Conservation (phyloP, 805 yeast genomes). For the Barnettozyma sp. region DNA sequence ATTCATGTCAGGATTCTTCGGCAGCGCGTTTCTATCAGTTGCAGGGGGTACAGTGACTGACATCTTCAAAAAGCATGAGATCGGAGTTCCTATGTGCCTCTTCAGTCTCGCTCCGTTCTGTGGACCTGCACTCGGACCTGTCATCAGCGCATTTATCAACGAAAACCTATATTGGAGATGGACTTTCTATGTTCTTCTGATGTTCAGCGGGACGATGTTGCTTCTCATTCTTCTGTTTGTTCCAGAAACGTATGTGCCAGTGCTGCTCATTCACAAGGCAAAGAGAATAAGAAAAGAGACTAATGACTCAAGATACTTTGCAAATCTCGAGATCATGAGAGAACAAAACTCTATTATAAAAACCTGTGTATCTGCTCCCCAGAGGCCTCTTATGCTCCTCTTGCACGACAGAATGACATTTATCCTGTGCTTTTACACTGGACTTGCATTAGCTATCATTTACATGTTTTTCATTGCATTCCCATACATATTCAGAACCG, state of each 20-base stretch:
- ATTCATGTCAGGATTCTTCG: constrained; percentile 63
- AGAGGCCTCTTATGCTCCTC: constrained; percentile 46
- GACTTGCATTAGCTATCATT: constrained; percentile 50
- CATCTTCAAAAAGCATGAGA: constrained; percentile 50
- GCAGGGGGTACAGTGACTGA: constrained; percentile 78
- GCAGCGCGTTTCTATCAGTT: constrained; percentile 66
- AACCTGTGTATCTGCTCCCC: constrained; percentile 39
- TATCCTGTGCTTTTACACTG: constrained; percentile 48
- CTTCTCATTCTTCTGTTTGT: constrained; percentile 37
- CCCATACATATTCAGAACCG: constrained; percentile 50
- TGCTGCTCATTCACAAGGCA: constrained; percentile 46
- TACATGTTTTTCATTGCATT: constrained; percentile 62
- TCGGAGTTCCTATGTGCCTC: constrained; percentile 64
- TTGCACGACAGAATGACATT: constrained; percentile 48
- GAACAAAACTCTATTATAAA: constrained; percentile 35
- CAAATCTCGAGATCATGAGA: constrained; percentile 33
- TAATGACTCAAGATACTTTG: constrained; percentile 42
- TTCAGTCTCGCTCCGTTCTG: constrained; percentile 57
- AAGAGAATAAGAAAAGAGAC: constrained; percentile 43
- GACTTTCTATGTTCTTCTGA: constrained; percentile 58
- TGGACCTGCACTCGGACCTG: constrained; percentile 69
- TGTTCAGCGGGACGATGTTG: constrained; percentile 54
- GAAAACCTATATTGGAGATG: constrained; percentile 54
- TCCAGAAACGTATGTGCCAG: constrained; percentile 62
- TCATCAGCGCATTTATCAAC: constrained; percentile 49